Evolutionary conservation across 2,329 filamentous ascomycete genomes (phyloP).

Genomic region (Pochonia chlamydosporia): DNA sequence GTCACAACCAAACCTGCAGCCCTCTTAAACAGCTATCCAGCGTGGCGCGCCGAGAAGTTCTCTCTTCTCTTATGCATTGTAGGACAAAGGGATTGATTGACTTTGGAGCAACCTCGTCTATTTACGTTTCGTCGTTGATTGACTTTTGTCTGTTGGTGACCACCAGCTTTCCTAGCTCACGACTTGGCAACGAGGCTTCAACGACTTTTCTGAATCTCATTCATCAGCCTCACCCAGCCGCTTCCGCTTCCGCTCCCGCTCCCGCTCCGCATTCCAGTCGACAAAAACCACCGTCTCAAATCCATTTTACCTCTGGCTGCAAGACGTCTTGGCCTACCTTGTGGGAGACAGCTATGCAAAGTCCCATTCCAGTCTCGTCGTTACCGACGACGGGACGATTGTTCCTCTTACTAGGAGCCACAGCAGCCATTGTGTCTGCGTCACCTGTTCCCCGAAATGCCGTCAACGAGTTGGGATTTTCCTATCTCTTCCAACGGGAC

Average conservation of each 20-base stretch:
- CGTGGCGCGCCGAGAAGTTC: background rate
- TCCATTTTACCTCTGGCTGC: background rate
- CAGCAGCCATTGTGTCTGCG: conserved; percentile 28
- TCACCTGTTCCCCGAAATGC: conserved; percentile 45
- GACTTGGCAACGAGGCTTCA: no score
- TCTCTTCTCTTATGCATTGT: background rate
- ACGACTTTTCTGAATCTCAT: no score
- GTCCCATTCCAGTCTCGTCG: conserved; percentile 4
- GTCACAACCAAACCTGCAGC: conserved; percentile 3
- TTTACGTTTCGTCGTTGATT: background rate
- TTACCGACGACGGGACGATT: conserved; percentile 14
- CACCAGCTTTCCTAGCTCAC: no score
- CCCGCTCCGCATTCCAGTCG: conserved; percentile 7
- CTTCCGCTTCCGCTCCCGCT: no score
- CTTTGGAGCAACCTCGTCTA: no score
- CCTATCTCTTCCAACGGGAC: conserved; percentile 42
- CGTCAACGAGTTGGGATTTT: conserved; percentile 41
- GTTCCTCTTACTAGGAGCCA: conserved; percentile 32
- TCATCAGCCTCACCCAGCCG: no score
- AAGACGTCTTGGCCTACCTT: background rate
- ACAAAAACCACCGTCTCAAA: background rate
- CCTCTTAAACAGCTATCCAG: conserved; percentile 5
- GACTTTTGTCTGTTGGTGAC: background rate
- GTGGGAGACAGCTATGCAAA: conserved; percentile 1
- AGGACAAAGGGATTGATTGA: no score